Conservation (phyloP, 208 protist genomes). For the Wallacemonas sp. region DNA sequence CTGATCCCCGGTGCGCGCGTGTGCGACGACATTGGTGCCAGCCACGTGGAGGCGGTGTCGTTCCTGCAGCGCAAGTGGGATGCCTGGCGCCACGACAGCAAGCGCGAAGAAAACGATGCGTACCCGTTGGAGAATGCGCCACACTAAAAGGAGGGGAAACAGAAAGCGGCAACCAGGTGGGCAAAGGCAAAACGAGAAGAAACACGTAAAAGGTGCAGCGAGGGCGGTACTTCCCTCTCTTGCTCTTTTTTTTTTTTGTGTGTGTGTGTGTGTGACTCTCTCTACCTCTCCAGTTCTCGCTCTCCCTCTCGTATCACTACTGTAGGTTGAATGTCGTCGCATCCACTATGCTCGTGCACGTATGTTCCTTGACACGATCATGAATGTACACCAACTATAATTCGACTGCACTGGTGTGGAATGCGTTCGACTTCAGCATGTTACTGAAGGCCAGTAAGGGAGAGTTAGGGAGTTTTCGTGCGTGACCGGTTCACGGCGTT, state of each 20-base stretch:
- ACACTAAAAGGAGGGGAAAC: background rate
- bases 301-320: constrained; percentile 11
- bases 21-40: constrained; percentile 40
- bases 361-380: background rate
- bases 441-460: background rate
- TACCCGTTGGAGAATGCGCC: background rate
- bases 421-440: background rate
- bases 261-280: too few species aligned
- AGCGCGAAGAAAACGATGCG: background rate
- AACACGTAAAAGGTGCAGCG: too few species aligned
- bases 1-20: constrained; percentile 57
- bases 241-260: too few species aligned
- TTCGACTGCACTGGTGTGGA: background rate
- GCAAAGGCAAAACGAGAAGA: background rate
- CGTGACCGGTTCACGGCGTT: background rate
- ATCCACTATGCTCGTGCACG: background rate
- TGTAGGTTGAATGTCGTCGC: background rate
- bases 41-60: constrained; percentile 23
- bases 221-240: too few species aligned
- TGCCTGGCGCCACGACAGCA: background rate
- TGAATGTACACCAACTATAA: background rate
- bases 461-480: background rate
- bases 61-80: constrained; percentile 23
- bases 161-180: too few species aligned
- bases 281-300: constrained; percentile 4